phyloP scores from a whole-genome alignment of 2,329 filamentous ascomycete genomes.

The Ascochyta rabiei region DNA sequence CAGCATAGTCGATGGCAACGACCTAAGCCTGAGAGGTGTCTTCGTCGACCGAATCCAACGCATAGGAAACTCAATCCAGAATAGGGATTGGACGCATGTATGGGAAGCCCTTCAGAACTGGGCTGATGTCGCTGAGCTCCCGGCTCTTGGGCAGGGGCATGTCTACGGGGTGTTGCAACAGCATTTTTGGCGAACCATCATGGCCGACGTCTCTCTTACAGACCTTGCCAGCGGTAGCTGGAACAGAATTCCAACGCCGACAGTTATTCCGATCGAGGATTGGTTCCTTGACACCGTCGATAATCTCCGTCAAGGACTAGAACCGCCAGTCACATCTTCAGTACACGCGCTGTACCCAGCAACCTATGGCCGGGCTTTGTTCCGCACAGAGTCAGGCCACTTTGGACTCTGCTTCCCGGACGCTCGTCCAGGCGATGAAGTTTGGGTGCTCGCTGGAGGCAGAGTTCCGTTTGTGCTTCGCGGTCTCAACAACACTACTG shows the following conservation, averaged over 20 bases:
- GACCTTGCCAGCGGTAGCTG: no score
- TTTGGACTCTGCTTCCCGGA: conserved; percentile 5
- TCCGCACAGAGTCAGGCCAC: not conserved
- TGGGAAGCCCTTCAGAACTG: not conserved
- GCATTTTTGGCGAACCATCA: conserved; percentile 1
- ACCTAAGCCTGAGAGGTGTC: not conserved
- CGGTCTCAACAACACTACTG: no score
- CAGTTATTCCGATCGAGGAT: no score
- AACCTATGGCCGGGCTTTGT: not conserved
- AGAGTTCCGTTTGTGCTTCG: conserved; percentile 7
- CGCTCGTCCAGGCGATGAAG: not conserved
- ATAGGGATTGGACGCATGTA: not conserved
- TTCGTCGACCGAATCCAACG: not conserved
- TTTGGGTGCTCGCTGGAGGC: conserved; percentile 6
- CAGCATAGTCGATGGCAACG: not conserved
- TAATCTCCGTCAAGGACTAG: not conserved
- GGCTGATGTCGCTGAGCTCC: not conserved
- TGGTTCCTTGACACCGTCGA: no score
- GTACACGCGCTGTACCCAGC: not conserved
- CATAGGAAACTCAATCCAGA: not conserved
- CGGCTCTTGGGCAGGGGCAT: not conserved
- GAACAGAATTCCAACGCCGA: no score
- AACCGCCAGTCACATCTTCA: not conserved
- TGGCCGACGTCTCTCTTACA: not conserved
- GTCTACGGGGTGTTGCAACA: not conserved